phyloP scores from a whole-genome alignment of 1,139 yeast species.

The Nakaseomyces nivariensis region DNA sequence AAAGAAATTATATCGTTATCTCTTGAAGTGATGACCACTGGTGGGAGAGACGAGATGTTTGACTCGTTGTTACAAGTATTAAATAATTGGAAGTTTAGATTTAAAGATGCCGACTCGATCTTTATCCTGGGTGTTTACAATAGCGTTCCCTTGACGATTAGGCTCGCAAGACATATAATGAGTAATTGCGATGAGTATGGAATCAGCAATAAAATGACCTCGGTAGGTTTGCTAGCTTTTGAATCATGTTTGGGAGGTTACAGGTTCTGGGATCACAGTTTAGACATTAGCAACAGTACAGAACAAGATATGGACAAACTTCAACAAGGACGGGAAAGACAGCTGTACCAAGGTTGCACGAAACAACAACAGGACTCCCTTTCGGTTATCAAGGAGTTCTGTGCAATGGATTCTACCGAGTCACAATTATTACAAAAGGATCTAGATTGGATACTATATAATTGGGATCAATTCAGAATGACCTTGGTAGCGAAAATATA shows the following conservation, averaged over 20 bases:
- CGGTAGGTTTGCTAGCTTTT: slow-evolving; percentile 23
- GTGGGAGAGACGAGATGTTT: slow-evolving; percentile 18
- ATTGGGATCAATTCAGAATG: slow-evolving; percentile 21
- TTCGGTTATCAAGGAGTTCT: slow-evolving; percentile 17
- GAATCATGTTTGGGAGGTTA: slow-evolving; percentile 28
- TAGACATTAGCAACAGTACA: slow-evolving; percentile 9
- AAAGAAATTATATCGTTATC: slow-evolving; percentile 18
- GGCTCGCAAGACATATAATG: slow-evolving; percentile 18
- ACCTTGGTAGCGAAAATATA: slow-evolving; percentile 25
- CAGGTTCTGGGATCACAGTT: slow-evolving; percentile 29
- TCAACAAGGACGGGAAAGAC: slow-evolving; percentile 24
- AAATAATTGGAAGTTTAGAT: slow-evolving; percentile 20
- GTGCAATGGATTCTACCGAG: slow-evolving; percentile 19
- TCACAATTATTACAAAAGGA: slow-evolving; percentile 16
- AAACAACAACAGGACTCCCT: slow-evolving; percentile 21
- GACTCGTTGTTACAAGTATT: slow-evolving; percentile 19
- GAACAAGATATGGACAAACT: slow-evolving; percentile 18
- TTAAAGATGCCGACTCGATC: slow-evolving; percentile 19
- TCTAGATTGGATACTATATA: slow-evolving; percentile 24
- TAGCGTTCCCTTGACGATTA: slow-evolving; percentile 24
- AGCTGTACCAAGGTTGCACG: slow-evolving; percentile 22
- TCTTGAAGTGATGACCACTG: slow-evolving; percentile 18
- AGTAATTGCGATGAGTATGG: slow-evolving; percentile 10
- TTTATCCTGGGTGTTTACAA: slow-evolving; percentile 27
- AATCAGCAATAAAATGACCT: slow-evolving; percentile 8